These are phyloP conservation scores for Trichophyton benhamiae DNA, from an alignment of 2,329 filamentous ascomycete species.

Conservation along the genomic window DNA sequence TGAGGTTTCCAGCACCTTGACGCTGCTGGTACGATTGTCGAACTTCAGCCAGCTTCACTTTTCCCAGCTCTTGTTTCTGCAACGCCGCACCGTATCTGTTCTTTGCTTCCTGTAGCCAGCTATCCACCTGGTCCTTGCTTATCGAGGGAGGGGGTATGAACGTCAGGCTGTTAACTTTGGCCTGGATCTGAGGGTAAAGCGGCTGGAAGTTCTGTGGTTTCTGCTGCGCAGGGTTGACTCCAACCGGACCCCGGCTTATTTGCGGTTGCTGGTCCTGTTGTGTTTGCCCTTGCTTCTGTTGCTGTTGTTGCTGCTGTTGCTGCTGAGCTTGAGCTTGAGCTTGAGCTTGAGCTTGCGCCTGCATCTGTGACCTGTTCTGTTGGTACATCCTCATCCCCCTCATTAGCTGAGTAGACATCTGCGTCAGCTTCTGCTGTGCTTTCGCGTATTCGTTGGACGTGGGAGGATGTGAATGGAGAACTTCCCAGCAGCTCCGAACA, in stretches of 20 bases:
- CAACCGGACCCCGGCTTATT: not conserved
- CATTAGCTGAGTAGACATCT: constrained; percentile 42
- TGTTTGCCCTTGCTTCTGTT: constrained; percentile 14
- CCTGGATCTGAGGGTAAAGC: constrained; percentile 35
- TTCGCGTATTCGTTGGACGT: constrained; percentile 39
- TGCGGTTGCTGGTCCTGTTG: constrained; percentile 8
- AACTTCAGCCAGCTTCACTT: constrained; percentile 32
- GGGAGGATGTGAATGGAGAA: constrained; percentile 37
- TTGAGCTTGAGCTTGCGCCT: constrained; percentile 12
- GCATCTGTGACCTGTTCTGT: constrained; percentile 19
- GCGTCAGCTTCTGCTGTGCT: constrained; percentile 40
- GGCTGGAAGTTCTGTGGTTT: constrained; percentile 31
- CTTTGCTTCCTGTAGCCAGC: constrained; percentile 37
- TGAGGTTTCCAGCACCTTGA: constrained; percentile 28
- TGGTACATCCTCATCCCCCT: constrained; percentile 38
- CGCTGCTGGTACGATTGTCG: constrained; percentile 29
- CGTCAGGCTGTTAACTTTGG: constrained; percentile 33
- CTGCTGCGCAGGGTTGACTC: constrained; percentile 16
- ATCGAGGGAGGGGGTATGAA: constrained; percentile 37
- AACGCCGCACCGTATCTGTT: constrained; percentile 37
- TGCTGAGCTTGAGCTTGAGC: constrained; percentile 19
- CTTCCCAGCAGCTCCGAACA: constrained; percentile 44
- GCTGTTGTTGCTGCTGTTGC: constrained; percentile 15
- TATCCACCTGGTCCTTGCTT: constrained; percentile 31
- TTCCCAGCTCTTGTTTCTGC: constrained; percentile 38